Conservation (phyloP, 2,329 filamentous ascomycete genomes). For the Rutstroemia sydowiana region DNA sequence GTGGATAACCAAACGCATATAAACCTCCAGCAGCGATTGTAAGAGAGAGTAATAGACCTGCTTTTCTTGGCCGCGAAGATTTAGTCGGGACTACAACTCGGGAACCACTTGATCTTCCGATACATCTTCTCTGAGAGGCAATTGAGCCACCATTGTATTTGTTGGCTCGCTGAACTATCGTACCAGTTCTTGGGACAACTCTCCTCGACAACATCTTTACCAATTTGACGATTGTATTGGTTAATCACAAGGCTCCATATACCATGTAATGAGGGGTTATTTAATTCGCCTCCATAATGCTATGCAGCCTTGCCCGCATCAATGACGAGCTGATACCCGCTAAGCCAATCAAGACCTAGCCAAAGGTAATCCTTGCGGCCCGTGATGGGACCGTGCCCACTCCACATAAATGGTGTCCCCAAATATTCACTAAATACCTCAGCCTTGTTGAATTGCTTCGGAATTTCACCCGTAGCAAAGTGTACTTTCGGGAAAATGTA, state of each 20-base stretch:
- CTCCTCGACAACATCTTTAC: constrained; percentile 20
- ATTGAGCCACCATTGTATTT: constrained; percentile 9
- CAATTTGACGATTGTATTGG: neutral
- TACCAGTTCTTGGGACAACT: constrained; percentile 8
- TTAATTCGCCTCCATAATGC: too few species aligned
- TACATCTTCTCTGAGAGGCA: constrained; percentile 17
- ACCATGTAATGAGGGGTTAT: too few species aligned
- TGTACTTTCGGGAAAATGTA: constrained; percentile 48
- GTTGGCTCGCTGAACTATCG: neutral
- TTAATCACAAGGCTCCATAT: neutral
- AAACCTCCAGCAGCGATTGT: constrained; percentile 21
- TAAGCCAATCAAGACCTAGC: neutral
- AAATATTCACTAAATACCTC: constrained; percentile 2
- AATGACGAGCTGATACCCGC: constrained; percentile 6
- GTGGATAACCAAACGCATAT: constrained; percentile 23
- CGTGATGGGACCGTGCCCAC: constrained; percentile 1
- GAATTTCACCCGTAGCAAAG: neutral
- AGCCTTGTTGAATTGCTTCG: neutral
- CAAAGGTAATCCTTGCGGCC: neutral
- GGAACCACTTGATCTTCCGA: constrained; percentile 14
- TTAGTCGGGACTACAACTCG: constrained; percentile 15
- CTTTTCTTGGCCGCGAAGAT: constrained; percentile 7
- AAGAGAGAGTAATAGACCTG: constrained; percentile 18
- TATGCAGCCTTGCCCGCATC: constrained; percentile 7
- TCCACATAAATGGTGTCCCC: neutral